Evolutionary conservation across 2,329 filamentous ascomycete species (phyloP), one percentile per base, ranked within the genome.

Genomic region (Ophiosphaerella narmari): DNA sequence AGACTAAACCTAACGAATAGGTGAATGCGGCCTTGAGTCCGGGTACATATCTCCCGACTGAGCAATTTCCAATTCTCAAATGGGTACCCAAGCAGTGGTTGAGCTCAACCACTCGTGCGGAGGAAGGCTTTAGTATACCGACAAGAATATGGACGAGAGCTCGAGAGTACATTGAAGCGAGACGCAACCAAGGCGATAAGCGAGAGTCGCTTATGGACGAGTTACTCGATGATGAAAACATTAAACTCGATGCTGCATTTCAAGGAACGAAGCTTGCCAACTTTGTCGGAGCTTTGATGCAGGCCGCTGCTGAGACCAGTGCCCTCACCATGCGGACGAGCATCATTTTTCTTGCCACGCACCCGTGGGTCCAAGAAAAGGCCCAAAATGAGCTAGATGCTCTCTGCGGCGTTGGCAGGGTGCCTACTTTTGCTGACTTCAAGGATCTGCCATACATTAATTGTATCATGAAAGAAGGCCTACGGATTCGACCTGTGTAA

Each of bases 391-490:
- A 65, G 43, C 18, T 65, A 7, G 59, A 64, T 51, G 37, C 36
- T 12, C 12, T 62, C 6, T 63, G 63, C 45, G 58, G 57, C 5
- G 36, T 39, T 21, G 35, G 41, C 2, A 62, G 63, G 38, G 36
- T 59, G 38, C 65, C 65, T 14, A 52, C 36, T 1, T 68, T 54
- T 44, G 26, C 48, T 1, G 65, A 68, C 38, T 68, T 68, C 43
- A 50, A 57, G n/a, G 41, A 55, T 18, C n/a, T 66, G 31, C 65
- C 64, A 14, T 68, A 66, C 31, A 62, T 67, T 40, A 68, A 68
- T 39, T 67, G 63, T 32, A 64, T 68, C 36, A 51, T 68, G 33
- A 68, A 68, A 48, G 64, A 68, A 54, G 57, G 61, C 5, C 32
- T 66, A 16, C 50, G 65, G 2, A 59, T 60, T 14, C 51, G 56